These are phyloP conservation scores for Penicillium daleae DNA, from an alignment of 495 filamentous ascomycete species.

Conservation along the genomic window DNA sequence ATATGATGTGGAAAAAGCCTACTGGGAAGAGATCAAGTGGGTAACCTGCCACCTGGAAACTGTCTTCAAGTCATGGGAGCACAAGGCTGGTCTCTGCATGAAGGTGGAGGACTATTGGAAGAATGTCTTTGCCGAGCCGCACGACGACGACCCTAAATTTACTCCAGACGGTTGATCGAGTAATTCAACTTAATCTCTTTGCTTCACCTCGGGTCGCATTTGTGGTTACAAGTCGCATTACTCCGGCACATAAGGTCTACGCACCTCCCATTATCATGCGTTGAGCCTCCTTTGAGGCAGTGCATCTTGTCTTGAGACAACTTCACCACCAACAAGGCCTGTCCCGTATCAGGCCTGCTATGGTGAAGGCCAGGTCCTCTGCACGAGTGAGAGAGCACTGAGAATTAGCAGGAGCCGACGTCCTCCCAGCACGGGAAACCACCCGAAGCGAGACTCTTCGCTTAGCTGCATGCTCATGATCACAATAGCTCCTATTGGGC, in stretches of 20 bases:
- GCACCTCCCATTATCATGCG: background rate
- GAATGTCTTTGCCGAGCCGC: slow-evolving; percentile 46
- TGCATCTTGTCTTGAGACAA: background rate
- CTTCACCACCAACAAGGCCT: background rate
- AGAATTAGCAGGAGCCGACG: background rate
- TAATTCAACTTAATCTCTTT: background rate
- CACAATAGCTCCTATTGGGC: no score
- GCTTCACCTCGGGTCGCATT: background rate
- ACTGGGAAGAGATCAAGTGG: slow-evolving; percentile 57
- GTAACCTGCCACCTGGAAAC: slow-evolving; percentile 50
- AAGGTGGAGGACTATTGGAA: slow-evolving; percentile 46
- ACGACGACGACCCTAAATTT: slow-evolving; percentile 43
- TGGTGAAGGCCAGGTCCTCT: background rate
- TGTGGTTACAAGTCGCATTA: background rate
- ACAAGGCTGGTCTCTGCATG: slow-evolving; percentile 41
- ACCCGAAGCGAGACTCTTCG: no score
- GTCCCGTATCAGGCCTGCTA: background rate
- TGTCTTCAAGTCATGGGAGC: slow-evolving; percentile 44
- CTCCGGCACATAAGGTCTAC: background rate
- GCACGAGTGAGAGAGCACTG: background rate
- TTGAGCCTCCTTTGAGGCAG: background rate
- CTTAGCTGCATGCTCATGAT: background rate
- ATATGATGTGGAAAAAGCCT: slow-evolving; percentile 52
- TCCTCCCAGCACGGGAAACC: background rate
- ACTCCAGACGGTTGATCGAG: slow-evolving; percentile 27